These are phyloP conservation scores for Lipomyces starkeyi DNA, from an alignment of 805 yeast species.

Conservation along the genomic window DNA sequence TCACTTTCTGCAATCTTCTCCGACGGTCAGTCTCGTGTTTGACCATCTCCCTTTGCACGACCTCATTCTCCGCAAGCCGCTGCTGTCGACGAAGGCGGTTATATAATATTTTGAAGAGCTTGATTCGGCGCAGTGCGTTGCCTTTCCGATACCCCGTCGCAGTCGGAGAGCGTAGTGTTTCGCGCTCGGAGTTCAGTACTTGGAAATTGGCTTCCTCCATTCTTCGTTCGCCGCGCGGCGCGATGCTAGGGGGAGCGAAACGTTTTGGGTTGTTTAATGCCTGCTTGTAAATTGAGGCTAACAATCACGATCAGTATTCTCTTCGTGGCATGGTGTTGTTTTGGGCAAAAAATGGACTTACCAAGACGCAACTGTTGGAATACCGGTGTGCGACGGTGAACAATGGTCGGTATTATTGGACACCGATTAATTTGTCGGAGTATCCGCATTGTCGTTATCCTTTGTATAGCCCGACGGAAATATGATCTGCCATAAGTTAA, in stretches of 20 bases:
- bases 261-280: not conserved
- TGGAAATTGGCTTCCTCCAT: constrained; percentile 2
- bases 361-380: not conserved
- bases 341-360: not conserved
- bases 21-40: not conserved
- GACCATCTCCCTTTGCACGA: not conserved
- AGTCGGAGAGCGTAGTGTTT: not conserved
- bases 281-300: not conserved
- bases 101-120: not conserved
- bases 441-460: not conserved
- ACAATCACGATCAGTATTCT: not conserved
- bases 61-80: not conserved
- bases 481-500: not conserved
- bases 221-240: constrained; percentile 3
- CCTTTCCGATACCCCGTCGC: not conserved
- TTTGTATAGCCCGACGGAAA: not conserved
- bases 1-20: not conserved
- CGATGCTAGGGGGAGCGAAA: not conserved
- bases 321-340: not conserved
- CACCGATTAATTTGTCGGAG: constrained; percentile 1
- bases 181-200: not conserved
- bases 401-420: not conserved
- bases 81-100: not conserved
- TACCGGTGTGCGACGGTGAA: not conserved
- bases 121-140: not conserved